Percentiles rank a stretch among this genome's conserved stretches.
These are phyloP conservation scores for Pogostemon cablin DNA, from an alignment of 257 asterid genomes.

Conservation along the genomic window DNA sequence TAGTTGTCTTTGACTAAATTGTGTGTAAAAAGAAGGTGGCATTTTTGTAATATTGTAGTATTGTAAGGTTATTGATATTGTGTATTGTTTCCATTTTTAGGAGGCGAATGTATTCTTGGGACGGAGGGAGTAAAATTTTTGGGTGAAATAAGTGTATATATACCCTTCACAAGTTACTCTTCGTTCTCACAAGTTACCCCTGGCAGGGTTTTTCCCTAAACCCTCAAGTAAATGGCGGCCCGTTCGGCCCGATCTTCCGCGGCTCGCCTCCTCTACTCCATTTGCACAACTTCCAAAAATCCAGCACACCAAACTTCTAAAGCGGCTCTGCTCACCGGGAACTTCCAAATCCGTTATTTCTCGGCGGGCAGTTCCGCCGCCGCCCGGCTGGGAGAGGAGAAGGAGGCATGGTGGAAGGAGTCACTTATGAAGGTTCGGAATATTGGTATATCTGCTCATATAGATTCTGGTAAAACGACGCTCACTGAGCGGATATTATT, in stretches of 20 bases:
- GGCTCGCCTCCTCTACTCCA: conserved; percentile 65
- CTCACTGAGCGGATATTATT: conserved; percentile 84
- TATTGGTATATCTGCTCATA: conserved; percentile 96
- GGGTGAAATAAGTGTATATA: not conserved
- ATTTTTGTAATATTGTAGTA: too few relatives aligned
- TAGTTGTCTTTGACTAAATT: too few relatives aligned
- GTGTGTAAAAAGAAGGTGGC: too few relatives aligned
- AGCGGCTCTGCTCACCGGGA: conserved; percentile 59
- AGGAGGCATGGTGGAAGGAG: conserved; percentile 81
- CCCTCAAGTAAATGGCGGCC: conserved; percentile 67
- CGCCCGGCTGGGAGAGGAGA: conserved; percentile 73
- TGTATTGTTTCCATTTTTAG: too few relatives aligned
- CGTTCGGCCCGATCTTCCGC: conserved; percentile 65
- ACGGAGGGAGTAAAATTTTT: too few relatives aligned
- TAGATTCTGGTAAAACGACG: conserved; percentile 96
- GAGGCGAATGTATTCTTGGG: too few relatives aligned
- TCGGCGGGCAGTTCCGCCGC: conserved; percentile 76
- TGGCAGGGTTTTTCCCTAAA: conserved; percentile 61
- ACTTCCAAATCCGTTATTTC: conserved; percentile 60
- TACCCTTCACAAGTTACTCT: not conserved
- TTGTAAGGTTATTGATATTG: too few relatives aligned
- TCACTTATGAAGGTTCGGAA: conserved; percentile 79
- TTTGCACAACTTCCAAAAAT: conserved; percentile 43
- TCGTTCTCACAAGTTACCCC: not conserved
- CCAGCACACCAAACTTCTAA: conserved; percentile 41